Percentiles rank a stretch among this genome's conserved stretches.
Evolutionary conservation across 2,329 filamentous ascomycete species (phyloP).

Genomic region (Talaromyces sp.): DNA sequence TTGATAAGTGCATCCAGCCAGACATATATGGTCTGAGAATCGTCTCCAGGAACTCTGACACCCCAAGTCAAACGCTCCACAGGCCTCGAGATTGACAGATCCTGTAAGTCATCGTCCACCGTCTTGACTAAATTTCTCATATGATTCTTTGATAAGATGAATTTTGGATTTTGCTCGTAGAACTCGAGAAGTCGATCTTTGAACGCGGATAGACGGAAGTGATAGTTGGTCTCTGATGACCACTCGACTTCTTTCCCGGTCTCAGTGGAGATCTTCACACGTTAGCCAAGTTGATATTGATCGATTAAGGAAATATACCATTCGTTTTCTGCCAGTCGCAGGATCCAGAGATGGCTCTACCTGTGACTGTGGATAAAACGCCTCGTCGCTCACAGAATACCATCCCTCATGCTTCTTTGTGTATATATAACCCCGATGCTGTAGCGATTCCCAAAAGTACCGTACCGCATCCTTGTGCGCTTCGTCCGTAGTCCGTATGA

Average conservation of each 20-base stretch:
- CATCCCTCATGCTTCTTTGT: slow-evolving; percentile 84
- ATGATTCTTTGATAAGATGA: slow-evolving; percentile 68
- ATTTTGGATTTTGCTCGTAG: slow-evolving; percentile 72
- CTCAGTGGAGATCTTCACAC: slow-evolving; percentile 63
- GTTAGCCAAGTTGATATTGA: slow-evolving; percentile 16
- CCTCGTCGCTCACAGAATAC: slow-evolving; percentile 96
- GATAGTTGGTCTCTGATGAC: slow-evolving; percentile 90
- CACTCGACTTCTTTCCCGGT: slow-evolving; percentile 93
- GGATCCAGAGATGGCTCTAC: slow-evolving; percentile 74
- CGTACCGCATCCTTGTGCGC: slow-evolving; percentile 81
- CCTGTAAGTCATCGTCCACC: slow-evolving; percentile 73
- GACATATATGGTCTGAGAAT: slow-evolving; percentile 88
- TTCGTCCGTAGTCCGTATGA: slow-evolving; percentile 85
- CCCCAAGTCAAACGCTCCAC: slow-evolving; percentile 78
- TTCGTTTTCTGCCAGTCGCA: slow-evolving; percentile 75
- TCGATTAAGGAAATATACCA: slow-evolving; percentile 47
- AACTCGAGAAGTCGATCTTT: slow-evolving; percentile 73
- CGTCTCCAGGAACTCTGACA: slow-evolving; percentile 79
- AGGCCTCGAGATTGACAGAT: slow-evolving; percentile 86
- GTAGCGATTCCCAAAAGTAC: slow-evolving; percentile 81
- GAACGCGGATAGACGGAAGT: slow-evolving; percentile 85
- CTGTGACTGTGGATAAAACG: slow-evolving; percentile 78
- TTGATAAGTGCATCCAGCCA: slow-evolving; percentile 97
- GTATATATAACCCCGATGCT: slow-evolving; percentile 75
- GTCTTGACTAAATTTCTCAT: slow-evolving; percentile 49